phyloP scores from a whole-genome alignment of 192 early-diverging fungal species.

The Entophlyctis luteolus region DNA sequence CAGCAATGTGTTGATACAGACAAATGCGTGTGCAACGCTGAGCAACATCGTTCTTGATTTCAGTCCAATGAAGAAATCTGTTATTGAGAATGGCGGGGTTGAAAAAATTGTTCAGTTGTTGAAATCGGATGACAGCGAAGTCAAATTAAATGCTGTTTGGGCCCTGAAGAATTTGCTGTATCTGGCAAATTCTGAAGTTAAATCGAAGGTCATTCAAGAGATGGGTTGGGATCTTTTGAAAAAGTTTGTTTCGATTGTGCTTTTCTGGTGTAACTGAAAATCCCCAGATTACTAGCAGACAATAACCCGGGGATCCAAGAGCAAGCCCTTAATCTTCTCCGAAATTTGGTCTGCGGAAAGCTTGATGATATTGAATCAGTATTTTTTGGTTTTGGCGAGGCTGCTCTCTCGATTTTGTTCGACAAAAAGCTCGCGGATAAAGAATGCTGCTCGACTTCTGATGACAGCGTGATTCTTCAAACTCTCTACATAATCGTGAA shows the following conservation, averaged over 20 bases:
- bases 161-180: conserved; percentile 76
- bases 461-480: conserved; percentile 31
- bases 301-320: conserved; percentile 62
- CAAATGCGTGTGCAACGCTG: conserved; percentile 68
- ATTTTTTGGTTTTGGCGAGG: conserved; percentile 65
- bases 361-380: conserved; percentile 64
- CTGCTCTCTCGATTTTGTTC: conserved; percentile 53
- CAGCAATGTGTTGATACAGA: conserved; percentile 56
- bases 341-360: conserved; percentile 67
- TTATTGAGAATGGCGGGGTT: conserved; percentile 71
- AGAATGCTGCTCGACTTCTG: neutral
- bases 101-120: conserved; percentile 53
- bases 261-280: neutral
- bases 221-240: conserved; percentile 60
- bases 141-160: conserved; percentile 73
- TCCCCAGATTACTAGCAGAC: conserved; percentile 56
- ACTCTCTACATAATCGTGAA: conserved; percentile 71
- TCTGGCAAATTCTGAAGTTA: conserved; percentile 62
- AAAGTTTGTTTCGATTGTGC: conserved; percentile 19
- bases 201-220: conserved; percentile 62
- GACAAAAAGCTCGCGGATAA: conserved; percentile 53
- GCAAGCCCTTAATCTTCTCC: conserved; percentile 68
- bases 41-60: conserved; percentile 86
- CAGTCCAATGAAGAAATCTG: conserved; percentile 69
- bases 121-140: conserved; percentile 5